These are phyloP conservation scores for Gossypium davidsonii DNA, from an alignment of 441 rosid species.

Conservation along the genomic window DNA sequence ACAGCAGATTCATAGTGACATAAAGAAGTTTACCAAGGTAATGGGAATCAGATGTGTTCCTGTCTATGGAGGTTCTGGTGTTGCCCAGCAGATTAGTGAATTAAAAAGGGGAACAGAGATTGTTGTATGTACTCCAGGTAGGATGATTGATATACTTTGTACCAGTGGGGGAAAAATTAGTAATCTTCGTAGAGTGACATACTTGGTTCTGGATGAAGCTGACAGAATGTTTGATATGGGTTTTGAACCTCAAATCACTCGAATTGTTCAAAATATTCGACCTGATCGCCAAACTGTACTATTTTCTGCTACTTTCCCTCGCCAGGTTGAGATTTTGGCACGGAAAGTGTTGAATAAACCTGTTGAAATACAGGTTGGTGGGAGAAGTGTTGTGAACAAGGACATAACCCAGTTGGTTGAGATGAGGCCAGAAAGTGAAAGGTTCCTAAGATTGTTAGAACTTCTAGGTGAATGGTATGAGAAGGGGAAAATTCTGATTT, in stretches of 20 bases:
- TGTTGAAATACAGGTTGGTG: conserved; percentile 83
- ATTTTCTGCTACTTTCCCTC: conserved; percentile 95
- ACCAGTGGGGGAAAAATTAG: conserved; percentile 91
- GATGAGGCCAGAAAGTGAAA: conserved; percentile 82
- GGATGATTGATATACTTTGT: conserved; percentile 96
- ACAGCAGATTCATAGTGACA: conserved; percentile 92
- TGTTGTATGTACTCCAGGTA: conserved; percentile 95
- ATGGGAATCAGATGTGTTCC: conserved; percentile 83
- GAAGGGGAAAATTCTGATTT: conserved; percentile 81
- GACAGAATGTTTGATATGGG: conserved; percentile 99
- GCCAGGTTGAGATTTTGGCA: conserved; percentile 91
- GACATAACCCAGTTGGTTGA: conserved; percentile 85
- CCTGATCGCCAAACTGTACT: conserved; percentile 95
- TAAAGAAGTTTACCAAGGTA: conserved; percentile 72
- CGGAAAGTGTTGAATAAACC: conserved; percentile 79
- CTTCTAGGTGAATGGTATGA: conserved; percentile 91
- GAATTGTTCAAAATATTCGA: conserved; percentile 84
- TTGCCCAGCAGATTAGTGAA: conserved; percentile 95
- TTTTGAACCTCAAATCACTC: conserved; percentile 90
- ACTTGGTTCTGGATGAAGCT: conserved; percentile 93
- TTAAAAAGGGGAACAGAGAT: conserved; percentile 87
- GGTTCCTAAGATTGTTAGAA: conserved; percentile 75
- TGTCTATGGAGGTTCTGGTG: conserved; percentile 96
- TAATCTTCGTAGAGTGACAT: conserved; percentile 79
- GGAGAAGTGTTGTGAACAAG: conserved; percentile 94